Base-by-base conservation (phyloP, 768 basidiomycete species). In the Pisolithus marmoratus region DNA sequence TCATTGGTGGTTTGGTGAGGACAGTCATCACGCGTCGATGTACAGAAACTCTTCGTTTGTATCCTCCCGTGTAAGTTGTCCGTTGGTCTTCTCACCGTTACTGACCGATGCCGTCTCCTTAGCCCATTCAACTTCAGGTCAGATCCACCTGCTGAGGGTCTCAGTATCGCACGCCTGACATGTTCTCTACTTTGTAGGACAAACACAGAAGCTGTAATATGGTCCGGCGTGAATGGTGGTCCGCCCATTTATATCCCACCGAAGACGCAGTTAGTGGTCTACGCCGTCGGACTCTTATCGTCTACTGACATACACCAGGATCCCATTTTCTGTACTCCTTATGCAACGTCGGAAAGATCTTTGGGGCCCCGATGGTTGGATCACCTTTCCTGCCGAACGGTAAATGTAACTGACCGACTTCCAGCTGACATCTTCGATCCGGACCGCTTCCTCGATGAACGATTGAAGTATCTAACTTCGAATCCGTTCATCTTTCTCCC, bases 381-480 rank as follows among this genome's bases (percentile, higher is more conserved):
- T 2, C 5, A 6, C 40, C n/a, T 17, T 38, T 7, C 8, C 6
- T 31, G 4, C 24, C 22, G 20, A 27, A 20, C 12, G 26, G 17
- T 5, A 12, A 26, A 17, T 31, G n/a, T 43, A 24, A 15, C 20
- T 22, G 41, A 20, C 42, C 37, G 6, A 12, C 8, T 41, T 31
- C 29, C 44, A 66, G 65, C 63, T 34, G 56, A 64, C 17, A 56
- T 71, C 44, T 85, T 85, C 56, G 83, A 85, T 58, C 84, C 84
- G 1, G 80, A 84, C 57, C 72, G 84, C 15, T 87, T 82, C 72
- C 62, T 85, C 43, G 83, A 87, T 51, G 73, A 75, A 11, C 71
- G 84, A 29, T 56, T 80, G 8, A 62, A 59, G 46, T 82, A 84
- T 55, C 59, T 82, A 53, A 75, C 70, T 0, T 72, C 75, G 6